Conservation (phyloP, 345 rosid genomes). For the Boechera divaricarpa region DNA sequence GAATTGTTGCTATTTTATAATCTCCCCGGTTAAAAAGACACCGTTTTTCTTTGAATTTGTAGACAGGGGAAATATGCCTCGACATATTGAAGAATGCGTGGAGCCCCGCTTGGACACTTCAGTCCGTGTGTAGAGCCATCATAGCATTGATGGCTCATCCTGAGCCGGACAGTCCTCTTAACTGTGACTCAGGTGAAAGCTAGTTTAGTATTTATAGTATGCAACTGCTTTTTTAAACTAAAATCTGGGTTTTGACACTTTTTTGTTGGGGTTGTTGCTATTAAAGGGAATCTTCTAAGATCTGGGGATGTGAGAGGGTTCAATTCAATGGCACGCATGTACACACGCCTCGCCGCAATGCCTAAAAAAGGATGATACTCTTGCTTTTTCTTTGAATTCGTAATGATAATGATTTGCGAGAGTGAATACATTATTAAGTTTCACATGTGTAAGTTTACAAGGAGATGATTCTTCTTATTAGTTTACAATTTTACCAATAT, state of each 20-base stretch:
- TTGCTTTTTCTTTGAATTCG: neutral
- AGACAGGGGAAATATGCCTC: constrained; percentile 98
- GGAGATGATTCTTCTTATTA: constrained; percentile 5
- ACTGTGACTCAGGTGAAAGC: constrained; percentile 87
- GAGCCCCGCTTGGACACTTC: constrained; percentile 99
- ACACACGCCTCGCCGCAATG: constrained; percentile 67
- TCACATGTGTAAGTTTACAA: constrained; percentile 34
- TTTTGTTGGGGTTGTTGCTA: constrained; percentile 6
- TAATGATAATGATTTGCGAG: constrained; percentile 24
- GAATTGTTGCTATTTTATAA: neutral
- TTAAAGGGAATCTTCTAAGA: constrained; percentile 83
- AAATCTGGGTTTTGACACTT: neutral
- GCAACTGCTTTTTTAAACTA: constrained; percentile 10
- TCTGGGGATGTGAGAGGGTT: constrained; percentile 92
- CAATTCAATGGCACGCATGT: constrained; percentile 98
- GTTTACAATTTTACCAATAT: neutral
- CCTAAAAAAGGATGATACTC: constrained; percentile 83
- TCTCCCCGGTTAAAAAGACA: neutral
- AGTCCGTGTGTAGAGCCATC: constrained; percentile 97
- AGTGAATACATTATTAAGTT: constrained; percentile 8
- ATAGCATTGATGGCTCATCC: constrained; percentile 99
- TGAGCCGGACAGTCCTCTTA: constrained; percentile 93
- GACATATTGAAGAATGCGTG: constrained; percentile 99
- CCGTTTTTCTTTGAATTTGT: constrained; percentile 13
- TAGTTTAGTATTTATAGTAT: neutral